Evolutionary conservation across 2,329 filamentous ascomycete genomes (phyloP), one percentile per base, ranked within the genome.

Genomic region (Neophaeococcomyces aloes): DNA sequence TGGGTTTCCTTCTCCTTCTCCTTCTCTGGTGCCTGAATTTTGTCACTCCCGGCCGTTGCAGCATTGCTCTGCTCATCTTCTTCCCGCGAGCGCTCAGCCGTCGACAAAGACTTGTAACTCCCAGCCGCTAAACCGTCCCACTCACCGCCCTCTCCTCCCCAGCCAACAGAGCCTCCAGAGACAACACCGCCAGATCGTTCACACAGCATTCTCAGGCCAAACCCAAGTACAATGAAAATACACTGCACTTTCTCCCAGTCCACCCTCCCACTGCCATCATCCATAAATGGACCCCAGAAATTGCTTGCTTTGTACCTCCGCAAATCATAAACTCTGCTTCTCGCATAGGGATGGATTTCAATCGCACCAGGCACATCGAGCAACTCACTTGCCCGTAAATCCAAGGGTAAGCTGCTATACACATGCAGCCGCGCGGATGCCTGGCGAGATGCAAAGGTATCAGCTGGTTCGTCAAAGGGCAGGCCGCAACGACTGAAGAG

Each of bases 161-260:
- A 42, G 3, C 30, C 31, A 29, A 25, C 19, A 19, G 23, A 27
- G 5, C 27, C 15, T 15, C 39, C 31, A 18, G 5, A 14, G 17
- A 42, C 27, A 17, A 7, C 29, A 4, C 39, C 31, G 5, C 30
- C 30, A 7, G 30, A 27, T 11, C 52, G 50, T 29, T 53, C 47
- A 2, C 36, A 49, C 51, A 75, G 72, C 7, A 61, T 57, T 30
- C 65, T 61, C 40, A 83, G 67, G 56, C 86, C 86, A 56, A 74
- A 70, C 3, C 73, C 74, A 3, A 88, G 61, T 2, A 81, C 76
- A 3, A 87, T 66, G 69, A 86, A 75, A 42, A 86, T 74, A 7
- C 81, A 78, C 61, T 88, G 83, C 8, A 87, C 64, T 64, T 83
- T 85, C 61, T 88, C 82, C 84, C 84, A 89, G 60, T 89, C 83